Evolutionary conservation across 2,329 filamentous ascomycete genomes (phyloP).

Genomic region (Neoscytalidium dimidiatum): DNA sequence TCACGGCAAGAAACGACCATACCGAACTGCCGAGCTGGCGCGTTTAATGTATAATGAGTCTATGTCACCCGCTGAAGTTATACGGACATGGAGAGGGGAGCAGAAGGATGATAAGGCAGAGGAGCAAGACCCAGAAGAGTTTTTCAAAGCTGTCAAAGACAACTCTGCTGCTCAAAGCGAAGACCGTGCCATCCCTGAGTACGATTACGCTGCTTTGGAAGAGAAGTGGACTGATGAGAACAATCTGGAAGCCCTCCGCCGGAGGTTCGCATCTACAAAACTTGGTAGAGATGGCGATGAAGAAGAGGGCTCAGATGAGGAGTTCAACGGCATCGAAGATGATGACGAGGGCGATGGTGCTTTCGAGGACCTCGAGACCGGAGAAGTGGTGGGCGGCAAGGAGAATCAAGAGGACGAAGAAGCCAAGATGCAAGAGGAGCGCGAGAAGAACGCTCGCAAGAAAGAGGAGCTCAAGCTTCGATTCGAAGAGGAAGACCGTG

Average conservation of each 20-base stretch:
- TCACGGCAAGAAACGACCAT: constrained; percentile 70
- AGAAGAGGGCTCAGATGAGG: constrained; percentile 55
- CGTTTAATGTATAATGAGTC: constrained; percentile 86
- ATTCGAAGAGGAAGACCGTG: constrained; percentile 97
- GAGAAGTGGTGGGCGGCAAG: constrained; percentile 56
- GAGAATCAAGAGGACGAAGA: constrained; percentile 47
- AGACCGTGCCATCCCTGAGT: constrained; percentile 75
- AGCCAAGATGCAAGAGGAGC: constrained; percentile 76
- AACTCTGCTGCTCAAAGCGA: constrained; percentile 58
- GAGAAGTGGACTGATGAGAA: constrained; percentile 82
- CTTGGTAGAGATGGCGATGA: constrained; percentile 48
- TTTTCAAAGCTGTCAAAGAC: constrained; percentile 60
- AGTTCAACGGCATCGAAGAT: constrained; percentile 58
- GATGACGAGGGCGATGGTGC: constrained; percentile 72
- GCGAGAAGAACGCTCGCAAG: constrained; percentile 82
- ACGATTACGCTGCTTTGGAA: constrained; percentile 79
- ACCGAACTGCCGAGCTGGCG: constrained; percentile 78
- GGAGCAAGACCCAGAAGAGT: constrained; percentile 60
- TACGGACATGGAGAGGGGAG: constrained; percentile 78
- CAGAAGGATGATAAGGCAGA: constrained; percentile 49
- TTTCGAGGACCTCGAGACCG: constrained; percentile 84
- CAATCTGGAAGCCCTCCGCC: constrained; percentile 72
- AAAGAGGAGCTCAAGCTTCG: constrained; percentile 94
- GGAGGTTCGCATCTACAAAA: constrained; percentile 73
- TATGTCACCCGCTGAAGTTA: constrained; percentile 71